Conservation (phyloP, 176 grass and related monocot genomes). For the Zea luxurians region DNA sequence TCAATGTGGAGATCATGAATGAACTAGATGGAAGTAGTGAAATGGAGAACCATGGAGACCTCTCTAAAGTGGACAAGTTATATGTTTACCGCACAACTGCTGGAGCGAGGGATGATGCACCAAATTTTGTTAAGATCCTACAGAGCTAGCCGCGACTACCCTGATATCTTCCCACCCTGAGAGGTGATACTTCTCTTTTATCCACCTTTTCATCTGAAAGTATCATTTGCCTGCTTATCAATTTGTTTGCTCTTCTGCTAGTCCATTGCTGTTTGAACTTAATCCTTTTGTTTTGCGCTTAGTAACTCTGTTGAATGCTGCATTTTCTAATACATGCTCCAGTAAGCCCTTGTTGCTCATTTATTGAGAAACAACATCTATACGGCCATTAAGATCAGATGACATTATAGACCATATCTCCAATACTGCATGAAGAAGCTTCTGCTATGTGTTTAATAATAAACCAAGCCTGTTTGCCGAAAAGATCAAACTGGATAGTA, state of each 20-base stretch:
- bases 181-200: constrained; percentile 29
- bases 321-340: neutral
- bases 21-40: constrained; percentile 47
- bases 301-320: neutral
- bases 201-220: neutral
- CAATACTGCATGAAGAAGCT: constrained; percentile 22
- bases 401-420: neutral
- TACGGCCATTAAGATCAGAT: neutral
- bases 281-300: neutral
- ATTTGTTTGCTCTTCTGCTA: neutral
- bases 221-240: neutral
- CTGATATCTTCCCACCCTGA: constrained; percentile 31
- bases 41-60: constrained; percentile 43
- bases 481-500: constrained; percentile 31
- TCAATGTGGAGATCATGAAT: constrained; percentile 86
- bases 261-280: neutral
- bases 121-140: constrained; percentile 75
- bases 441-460: neutral
- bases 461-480: neutral
- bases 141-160: constrained; percentile 48
- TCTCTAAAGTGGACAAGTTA: constrained; percentile 63
- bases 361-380: neutral
- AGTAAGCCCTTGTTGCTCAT: neutral
- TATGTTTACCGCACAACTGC: constrained; percentile 76
- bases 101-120: constrained; percentile 69